These are phyloP conservation scores for Arctostaphylos glauca DNA, from an alignment of 148 eudicot genomes.

Conservation along the genomic window DNA sequence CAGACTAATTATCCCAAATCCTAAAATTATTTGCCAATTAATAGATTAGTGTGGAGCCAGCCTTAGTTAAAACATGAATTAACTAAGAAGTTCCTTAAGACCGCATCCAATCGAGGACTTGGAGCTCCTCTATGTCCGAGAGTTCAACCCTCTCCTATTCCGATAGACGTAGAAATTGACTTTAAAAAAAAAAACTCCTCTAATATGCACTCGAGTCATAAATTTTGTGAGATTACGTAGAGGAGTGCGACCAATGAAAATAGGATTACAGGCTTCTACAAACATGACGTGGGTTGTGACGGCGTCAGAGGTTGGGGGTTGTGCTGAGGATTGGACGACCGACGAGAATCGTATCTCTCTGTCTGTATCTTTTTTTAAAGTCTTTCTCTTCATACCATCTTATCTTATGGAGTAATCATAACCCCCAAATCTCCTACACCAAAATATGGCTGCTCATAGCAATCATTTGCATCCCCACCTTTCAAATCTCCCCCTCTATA, in stretches of 20 bases:
- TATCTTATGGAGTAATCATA: background rate
- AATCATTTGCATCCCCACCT: constrained; percentile 9
- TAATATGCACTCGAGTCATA: too few species aligned
- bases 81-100: too few species aligned
- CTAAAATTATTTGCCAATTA: too few species aligned
- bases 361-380: background rate
- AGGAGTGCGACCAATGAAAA: background rate
- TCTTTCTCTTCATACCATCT: background rate
- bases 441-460: constrained; percentile 19
- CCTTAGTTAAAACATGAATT: too few species aligned
- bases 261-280: background rate
- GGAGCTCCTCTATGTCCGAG: too few species aligned
- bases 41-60: too few species aligned
- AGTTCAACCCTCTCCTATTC: too few species aligned
- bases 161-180: too few species aligned
- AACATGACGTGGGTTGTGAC: background rate
- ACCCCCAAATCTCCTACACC: background rate
- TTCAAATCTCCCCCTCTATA: background rate
- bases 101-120: too few species aligned
- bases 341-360: constrained; percentile 12
- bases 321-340: background rate
- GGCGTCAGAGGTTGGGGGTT: constrained; percentile 8
- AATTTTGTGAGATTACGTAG: too few species aligned
- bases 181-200: too few species aligned
- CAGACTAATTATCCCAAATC: too few species aligned